Evolutionary conservation across 768 basidiomycete species (phyloP).

Genomic region (Tulasnella sp.): DNA sequence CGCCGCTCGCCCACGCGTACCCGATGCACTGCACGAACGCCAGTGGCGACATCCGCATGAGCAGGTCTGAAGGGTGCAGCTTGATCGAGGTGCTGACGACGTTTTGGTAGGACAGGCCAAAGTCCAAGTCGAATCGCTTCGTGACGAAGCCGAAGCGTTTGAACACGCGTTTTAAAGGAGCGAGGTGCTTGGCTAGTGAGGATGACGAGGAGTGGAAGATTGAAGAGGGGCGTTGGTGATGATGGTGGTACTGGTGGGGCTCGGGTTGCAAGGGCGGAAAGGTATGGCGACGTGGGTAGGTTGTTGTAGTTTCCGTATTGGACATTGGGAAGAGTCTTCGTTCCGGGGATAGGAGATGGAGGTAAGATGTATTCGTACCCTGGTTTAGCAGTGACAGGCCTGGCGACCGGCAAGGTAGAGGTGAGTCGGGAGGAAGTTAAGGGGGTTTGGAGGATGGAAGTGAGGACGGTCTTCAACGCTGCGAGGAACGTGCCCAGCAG

Average conservation of each 20-base stretch:
- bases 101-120: neutral
- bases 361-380: neutral
- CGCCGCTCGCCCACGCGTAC: conserved; percentile 72
- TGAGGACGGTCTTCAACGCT: conserved; percentile 87
- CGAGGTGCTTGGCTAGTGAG: conserved; percentile 22
- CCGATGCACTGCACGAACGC: conserved; percentile 82
- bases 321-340: too few relatives aligned
- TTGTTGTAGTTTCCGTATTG: neutral
- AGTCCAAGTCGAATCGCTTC: conserved; percentile 7
- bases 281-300: neutral
- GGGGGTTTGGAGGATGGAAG: conserved; percentile 62
- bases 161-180: conserved; percentile 26
- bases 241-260: neutral
- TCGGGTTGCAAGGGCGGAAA: neutral
- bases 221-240: neutral
- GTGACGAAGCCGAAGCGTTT: conserved; percentile 27
- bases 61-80: conserved; percentile 73
- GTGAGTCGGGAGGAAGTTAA: conserved; percentile 3
- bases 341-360: neutral
- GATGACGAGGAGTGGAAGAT: neutral
- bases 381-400: neutral
- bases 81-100: conserved; percentile 21
- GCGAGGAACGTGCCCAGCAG: conserved; percentile 86
- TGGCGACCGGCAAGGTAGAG: neutral
- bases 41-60: conserved; percentile 84